Evolutionary conservation across 495 filamentous ascomycete genomes (phyloP), one percentile per base, ranked within the genome.

Genomic region (Lasiosphaeria ovina): DNA sequence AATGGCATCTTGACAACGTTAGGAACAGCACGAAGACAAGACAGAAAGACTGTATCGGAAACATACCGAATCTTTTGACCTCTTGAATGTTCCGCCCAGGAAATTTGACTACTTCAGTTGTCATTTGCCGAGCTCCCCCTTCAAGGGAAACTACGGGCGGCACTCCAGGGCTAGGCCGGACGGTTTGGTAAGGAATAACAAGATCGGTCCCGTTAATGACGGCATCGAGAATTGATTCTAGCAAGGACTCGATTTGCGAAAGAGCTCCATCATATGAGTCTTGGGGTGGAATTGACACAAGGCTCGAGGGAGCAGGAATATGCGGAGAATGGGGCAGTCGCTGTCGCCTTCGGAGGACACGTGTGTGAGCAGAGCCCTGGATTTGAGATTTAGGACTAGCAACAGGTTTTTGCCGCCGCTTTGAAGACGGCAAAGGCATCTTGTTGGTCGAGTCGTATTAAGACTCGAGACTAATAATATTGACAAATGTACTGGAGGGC

Each of bases 161-260:
- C 24, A 24, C 24, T 24, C 24, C 24, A 24, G 24, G 24, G 24
- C 24, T 7, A 9, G 60, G 45, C 4, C 61, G 61, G 11, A 34
- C 31, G 17, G 16, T 62, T 50, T 57, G 57, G 35, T 76, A 71
- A 0, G 76, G 74, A 55, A 88, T 83, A 4, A 61, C 51, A n/a
- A 87, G 67, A 36, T 77, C 67, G 10, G 67, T 65, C n/a, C 73
- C 69, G 14, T 76, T 66, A 33, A 65, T 61, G 12, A 85, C 55
- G 3, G 76, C 76, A 55, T 84, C 82, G 5, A 79, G 58, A 32
- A 87, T 80, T 4, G 63, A 53, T 55, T 81, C 77, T 35, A 88
- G 67, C 6, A 87, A 74, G 6, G 66, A 56, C 63, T 87, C 84
- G 57, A 87, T 83, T 31, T 73, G 77, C 24, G 70, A 55, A 36